A percentile compares a stretch with the other conserved stretches of the same genome.
phyloP scores from a whole-genome alignment of 2,329 filamentous ascomycete genomes.

The Periconia sp. region DNA sequence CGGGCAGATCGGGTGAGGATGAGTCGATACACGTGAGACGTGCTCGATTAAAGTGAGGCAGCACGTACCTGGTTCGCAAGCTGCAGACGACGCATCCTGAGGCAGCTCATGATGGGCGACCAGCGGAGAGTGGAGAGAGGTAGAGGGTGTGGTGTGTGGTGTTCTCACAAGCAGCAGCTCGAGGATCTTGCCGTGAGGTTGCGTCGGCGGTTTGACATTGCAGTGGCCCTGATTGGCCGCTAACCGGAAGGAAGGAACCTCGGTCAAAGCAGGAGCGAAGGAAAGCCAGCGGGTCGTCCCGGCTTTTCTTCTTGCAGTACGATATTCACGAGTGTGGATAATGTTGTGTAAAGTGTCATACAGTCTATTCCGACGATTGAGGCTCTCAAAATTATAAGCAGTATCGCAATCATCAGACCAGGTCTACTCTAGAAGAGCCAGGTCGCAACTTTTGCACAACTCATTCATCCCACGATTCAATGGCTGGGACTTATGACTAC shows the following conservation, averaged over 20 bases:
- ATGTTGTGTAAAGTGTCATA: no score
- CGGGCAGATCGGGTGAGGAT: constrained; percentile 27
- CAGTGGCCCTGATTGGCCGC: constrained; percentile 29
- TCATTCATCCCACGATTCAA: no score
- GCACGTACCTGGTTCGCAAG: constrained; percentile 44
- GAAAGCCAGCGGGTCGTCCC: constrained; percentile 22
- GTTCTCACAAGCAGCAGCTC: constrained; percentile 30
- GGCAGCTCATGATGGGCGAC: constrained; percentile 46
- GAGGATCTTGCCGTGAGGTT: constrained; percentile 21
- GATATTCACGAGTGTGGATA: no score
- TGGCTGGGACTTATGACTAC: no score
- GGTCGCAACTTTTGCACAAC: no score
- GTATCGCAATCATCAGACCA: no score
- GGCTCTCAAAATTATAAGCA: no score
- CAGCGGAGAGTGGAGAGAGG: constrained; percentile 33
- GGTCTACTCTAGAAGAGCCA: no score
- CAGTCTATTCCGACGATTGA: no score
- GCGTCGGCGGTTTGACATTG: constrained; percentile 18
- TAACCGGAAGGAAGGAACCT: constrained; percentile 23
- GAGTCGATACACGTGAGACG: constrained; percentile 17
- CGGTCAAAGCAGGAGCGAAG: constrained; percentile 28
- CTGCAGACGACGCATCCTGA: constrained; percentile 47
- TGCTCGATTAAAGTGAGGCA: no score
- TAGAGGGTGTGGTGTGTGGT: constrained; percentile 23
- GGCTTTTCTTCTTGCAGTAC: constrained; percentile 35